Evolutionary conservation across 192 early-diverging fungal species (phyloP).

Genomic region (Coemansia sp.): DNA sequence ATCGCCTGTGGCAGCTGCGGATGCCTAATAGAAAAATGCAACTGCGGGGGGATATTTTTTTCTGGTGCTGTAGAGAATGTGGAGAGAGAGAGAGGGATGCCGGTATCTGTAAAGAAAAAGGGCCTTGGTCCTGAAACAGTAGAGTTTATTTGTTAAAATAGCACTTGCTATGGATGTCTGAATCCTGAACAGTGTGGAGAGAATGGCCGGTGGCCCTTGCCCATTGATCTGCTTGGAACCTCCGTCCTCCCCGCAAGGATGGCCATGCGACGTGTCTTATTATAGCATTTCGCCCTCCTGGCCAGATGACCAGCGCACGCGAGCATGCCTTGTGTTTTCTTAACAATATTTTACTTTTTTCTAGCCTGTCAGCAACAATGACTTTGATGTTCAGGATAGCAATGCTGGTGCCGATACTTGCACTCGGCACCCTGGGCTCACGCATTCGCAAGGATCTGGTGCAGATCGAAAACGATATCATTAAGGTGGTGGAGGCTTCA

Average conservation of each 20-base stretch:
- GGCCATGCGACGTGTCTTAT: background rate
- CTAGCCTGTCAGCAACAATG: slow-evolving; percentile 7
- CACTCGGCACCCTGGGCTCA: slow-evolving; percentile 13
- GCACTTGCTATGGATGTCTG: background rate
- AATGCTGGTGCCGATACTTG: slow-evolving; percentile 6
- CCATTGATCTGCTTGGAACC: background rate
- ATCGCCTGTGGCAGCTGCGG: too few species aligned
- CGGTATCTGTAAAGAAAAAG: too few species aligned
- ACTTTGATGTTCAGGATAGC: slow-evolving; percentile 19
- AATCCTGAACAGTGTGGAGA: background rate
- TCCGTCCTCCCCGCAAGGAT: slow-evolving; percentile 1
- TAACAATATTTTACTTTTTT: background rate
- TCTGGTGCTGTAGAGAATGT: too few species aligned
- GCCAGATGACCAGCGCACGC: background rate
- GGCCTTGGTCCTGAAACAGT: background rate
- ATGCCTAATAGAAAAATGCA: too few species aligned
- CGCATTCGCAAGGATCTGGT: slow-evolving; percentile 52
- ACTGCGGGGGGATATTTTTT: too few species aligned
- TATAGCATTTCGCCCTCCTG: background rate
- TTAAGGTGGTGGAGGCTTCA: slow-evolving; percentile 37
- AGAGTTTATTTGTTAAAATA: background rate
- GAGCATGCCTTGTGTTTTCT: background rate
- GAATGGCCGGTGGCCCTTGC: background rate
- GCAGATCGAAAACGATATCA: slow-evolving; percentile 40
- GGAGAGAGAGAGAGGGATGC: too few species aligned